Evolutionary conservation across 2,329 filamentous ascomycete species (phyloP).

Genomic region (Cladosporium sp.): DNA sequence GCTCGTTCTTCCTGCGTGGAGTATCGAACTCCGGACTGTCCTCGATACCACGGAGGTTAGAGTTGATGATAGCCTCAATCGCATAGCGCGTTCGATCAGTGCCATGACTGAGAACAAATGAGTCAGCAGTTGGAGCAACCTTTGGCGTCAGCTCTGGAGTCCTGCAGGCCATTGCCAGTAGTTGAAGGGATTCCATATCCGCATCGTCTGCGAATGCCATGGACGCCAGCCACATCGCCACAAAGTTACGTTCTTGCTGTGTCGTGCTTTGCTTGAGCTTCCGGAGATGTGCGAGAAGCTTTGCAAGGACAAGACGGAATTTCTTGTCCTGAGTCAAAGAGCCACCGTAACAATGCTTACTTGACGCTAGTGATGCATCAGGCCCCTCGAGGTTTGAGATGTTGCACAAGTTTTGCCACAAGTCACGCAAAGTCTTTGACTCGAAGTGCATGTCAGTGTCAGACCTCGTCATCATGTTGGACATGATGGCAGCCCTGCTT

Average conservation of each 20-base stretch:
- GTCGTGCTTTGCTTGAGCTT: neutral
- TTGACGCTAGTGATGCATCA: neutral
- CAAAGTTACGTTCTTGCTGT: slow-evolving; percentile 6
- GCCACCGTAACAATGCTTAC: neutral
- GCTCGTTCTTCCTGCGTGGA: slow-evolving; percentile 33
- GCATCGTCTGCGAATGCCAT: slow-evolving; percentile 45
- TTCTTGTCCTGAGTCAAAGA: neutral
- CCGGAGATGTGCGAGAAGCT: neutral
- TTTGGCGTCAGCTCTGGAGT: slow-evolving; percentile 37
- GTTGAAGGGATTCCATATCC: slow-evolving; percentile 45
- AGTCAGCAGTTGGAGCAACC: slow-evolving; percentile 37
- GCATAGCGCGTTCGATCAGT: neutral
- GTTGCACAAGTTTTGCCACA: neutral
- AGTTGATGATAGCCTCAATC: too few species aligned
- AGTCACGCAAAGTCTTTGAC: neutral
- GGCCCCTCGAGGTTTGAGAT: neutral
- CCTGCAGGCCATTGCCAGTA: slow-evolving; percentile 43
- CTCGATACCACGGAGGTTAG: slow-evolving; percentile 10
- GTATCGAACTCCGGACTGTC: slow-evolving; percentile 27
- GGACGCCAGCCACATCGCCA: slow-evolving; percentile 34
- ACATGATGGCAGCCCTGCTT: slow-evolving; percentile 20
- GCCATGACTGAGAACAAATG: neutral
- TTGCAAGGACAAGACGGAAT: neutral
- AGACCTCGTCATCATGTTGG: slow-evolving; percentile 2
- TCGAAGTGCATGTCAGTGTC: neutral